Evolutionary conservation across 768 basidiomycete species (phyloP).

Genomic region (Rhodotorula babjevae): DNA sequence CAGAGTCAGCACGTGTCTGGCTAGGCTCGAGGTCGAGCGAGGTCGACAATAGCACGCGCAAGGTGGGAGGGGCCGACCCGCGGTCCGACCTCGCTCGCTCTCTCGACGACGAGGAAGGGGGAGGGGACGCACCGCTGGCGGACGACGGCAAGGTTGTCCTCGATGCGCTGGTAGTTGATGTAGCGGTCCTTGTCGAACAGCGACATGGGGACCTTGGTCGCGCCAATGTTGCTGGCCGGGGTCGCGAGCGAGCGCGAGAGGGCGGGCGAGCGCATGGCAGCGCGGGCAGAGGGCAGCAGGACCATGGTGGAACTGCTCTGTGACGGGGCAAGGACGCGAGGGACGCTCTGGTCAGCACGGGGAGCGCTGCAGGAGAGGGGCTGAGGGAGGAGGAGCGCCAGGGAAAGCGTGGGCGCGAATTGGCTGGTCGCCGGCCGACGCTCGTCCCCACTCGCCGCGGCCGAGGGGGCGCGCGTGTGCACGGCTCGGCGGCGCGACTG

Average conservation of each 20-base stretch:
- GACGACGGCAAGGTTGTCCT: constrained; percentile 88
- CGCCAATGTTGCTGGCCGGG: constrained; percentile 38
- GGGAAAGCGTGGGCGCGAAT: neutral
- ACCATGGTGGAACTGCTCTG: constrained; percentile 76
- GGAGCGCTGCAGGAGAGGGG: neutral
- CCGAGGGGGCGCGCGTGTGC: no score
- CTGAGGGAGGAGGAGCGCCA: neutral
- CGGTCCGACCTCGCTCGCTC: neutral
- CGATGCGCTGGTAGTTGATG: constrained; percentile 66
- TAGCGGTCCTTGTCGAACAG: constrained; percentile 47
- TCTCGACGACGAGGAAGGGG: neutral
- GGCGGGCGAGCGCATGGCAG: constrained; percentile 18
- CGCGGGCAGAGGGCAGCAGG: constrained; percentile 50
- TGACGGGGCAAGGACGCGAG: neutral
- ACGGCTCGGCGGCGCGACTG: no score
- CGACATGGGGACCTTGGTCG: constrained; percentile 51
- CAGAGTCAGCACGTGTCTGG: neutral
- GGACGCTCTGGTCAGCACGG: neutral
- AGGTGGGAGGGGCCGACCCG: neutral
- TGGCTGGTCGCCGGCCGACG: neutral
- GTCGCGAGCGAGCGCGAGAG: constrained; percentile 37
- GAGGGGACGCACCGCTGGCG: constrained; percentile 50
- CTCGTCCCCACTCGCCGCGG: no score
- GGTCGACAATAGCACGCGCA: no score
- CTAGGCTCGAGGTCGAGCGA: neutral